These are phyloP conservation scores for Thyridium curvatum DNA, from an alignment of 2,329 filamentous ascomycete genomes.

Conservation along the genomic window DNA sequence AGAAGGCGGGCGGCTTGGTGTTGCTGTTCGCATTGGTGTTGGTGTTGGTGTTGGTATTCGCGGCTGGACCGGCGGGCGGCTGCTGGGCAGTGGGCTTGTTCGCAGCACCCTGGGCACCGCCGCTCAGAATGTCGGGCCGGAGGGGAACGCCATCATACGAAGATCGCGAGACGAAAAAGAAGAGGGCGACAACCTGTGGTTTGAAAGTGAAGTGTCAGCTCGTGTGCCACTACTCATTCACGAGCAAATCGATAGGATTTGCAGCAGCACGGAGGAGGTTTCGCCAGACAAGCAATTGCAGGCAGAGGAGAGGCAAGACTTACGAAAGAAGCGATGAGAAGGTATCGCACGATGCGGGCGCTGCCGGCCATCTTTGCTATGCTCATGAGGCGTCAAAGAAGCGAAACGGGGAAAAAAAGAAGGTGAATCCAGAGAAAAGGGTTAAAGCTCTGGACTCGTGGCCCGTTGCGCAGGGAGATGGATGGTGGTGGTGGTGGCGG, in stretches of 20 bases:
- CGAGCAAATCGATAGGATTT: neutral
- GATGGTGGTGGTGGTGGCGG: no score
- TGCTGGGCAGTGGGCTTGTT: conserved; percentile 7
- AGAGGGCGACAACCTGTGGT: conserved; percentile 55
- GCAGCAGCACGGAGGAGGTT: neutral
- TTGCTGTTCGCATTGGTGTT: conserved; percentile 7
- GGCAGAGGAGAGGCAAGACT: conserved; percentile 27
- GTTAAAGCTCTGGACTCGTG: no score
- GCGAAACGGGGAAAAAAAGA: no score
- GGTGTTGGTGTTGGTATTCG: conserved; percentile 14
- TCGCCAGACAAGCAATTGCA: conserved; percentile 1
- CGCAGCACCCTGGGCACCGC: conserved; percentile 6
- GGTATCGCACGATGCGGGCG: conserved; percentile 68
- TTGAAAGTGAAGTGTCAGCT: conserved; percentile 11
- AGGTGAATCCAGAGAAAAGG: no score
- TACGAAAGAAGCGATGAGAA: conserved; percentile 82
- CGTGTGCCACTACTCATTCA: neutral
- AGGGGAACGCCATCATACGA: conserved; percentile 44
- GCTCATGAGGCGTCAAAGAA: no score
- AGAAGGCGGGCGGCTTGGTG: conserved; percentile 15
- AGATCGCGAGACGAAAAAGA: conserved; percentile 73
- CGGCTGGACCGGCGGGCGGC: conserved; percentile 1
- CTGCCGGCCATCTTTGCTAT: conserved; percentile 43
- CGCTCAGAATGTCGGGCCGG: conserved; percentile 19
- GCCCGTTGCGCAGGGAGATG: no score